A percentile compares a stretch with the other conserved stretches of the same genome.
phyloP scores from a whole-genome alignment of 1,139 yeast genomes.

The Pneumocystis murina region DNA sequence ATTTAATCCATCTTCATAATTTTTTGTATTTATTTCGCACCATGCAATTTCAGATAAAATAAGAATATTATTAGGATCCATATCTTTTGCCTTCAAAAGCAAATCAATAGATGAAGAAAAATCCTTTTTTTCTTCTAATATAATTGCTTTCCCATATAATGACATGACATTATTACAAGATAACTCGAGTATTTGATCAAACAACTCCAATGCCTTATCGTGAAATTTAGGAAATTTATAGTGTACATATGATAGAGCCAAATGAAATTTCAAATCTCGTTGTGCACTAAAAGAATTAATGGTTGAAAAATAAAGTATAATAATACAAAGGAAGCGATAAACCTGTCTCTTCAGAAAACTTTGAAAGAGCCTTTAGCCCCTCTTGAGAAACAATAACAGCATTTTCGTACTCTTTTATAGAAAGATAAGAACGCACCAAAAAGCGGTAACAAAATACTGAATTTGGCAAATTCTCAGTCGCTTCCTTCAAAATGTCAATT shows the following conservation, averaged over 20 bases:
- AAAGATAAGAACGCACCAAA: conserved; percentile 44
- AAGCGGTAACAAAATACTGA: conserved; percentile 54
- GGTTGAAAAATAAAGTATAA: background rate
- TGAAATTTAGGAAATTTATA: conserved; percentile 84
- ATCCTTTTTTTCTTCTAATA: conserved; percentile 51
- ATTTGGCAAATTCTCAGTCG: conserved; percentile 33
- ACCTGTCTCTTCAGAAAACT: conserved; percentile 3
- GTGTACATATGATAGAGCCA: conserved; percentile 68
- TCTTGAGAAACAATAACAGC: conserved; percentile 47
- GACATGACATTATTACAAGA: background rate
- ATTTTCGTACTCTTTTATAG: conserved; percentile 46
- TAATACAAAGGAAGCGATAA: conserved; percentile 2
- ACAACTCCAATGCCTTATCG: conserved; percentile 55
- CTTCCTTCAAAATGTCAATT: conserved; percentile 34
- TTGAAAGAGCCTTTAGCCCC: conserved; percentile 39
- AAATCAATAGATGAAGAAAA: conserved; percentile 39
- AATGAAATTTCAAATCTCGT: conserved; percentile 35
- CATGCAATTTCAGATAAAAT: conserved; percentile 64
- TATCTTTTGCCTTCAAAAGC: conserved; percentile 36
- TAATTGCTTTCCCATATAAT: background rate
- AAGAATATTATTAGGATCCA: conserved; percentile 40
- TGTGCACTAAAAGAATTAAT: conserved; percentile 20
- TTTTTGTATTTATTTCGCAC: conserved; percentile 50
- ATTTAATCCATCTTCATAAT: conserved; percentile 40
- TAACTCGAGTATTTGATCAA: conserved; percentile 39